Evolutionary conservation across 139 green algal species (phyloP), one percentile per base, ranked within the genome.

Genomic region (Medakamo hakoo): DNA sequence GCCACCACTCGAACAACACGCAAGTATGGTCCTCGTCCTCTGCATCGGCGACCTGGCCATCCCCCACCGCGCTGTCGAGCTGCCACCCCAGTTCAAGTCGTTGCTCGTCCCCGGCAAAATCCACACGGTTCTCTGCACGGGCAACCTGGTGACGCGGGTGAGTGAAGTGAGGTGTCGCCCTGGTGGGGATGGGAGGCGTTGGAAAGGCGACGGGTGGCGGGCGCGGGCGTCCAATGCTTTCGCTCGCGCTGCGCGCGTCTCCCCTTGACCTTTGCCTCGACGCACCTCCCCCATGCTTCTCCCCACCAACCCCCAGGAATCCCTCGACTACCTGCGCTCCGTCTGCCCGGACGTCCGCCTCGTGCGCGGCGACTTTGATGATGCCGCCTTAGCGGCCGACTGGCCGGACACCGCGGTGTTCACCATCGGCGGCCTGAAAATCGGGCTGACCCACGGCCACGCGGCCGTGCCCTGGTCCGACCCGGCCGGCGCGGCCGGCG

Each of bases 21-120:
- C n/a, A n/a, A n/a, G n/a, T n/a, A 96, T 96, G 90, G 87, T 97
- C 29, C 80, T 98, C 1, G 86, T 95, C 1, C 71, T 98, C 16
- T 88, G 78, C 63, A 88, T 98, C 27, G 87, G 88, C 2, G 91
- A 98, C 63, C 59, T 96, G 48, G 86, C 97, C 71, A 84, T 98
- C 4, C 89, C 91, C 4, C 78, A 95, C 64, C 66, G 91, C 25
- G 75, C 80, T 0, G 63, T 73, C 0, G 91, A 95, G 64, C 72
- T 98, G 49, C 91, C 91, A 0, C 28, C 73, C 0, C 85, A 96
- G 63, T 96, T 98, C 74, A 94, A 89, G 63, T 69, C 84, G 48
- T 76, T 98, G 55, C 73, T 98, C 0, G 84, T 94, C 18, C 91
- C 91, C 1, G 91, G 91, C 2, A 96, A 96, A 66, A 95, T 97